Evolutionary conservation across 2,329 filamentous ascomycete genomes (phyloP), one percentile per base, ranked within the genome.

Genomic region (Colletotrichum sublineola): DNA sequence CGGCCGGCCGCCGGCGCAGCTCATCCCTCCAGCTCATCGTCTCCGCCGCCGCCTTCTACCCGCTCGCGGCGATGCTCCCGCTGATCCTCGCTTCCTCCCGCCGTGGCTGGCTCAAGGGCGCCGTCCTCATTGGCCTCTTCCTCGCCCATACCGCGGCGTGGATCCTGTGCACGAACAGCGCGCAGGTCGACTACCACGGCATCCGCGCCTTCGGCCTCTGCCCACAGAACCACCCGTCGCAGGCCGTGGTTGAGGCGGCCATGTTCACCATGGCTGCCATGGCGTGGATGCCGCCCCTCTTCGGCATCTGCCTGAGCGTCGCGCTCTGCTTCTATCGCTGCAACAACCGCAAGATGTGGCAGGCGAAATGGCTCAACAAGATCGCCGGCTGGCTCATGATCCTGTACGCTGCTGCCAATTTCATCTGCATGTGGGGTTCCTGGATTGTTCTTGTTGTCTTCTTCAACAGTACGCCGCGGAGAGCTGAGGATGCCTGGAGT

Each of bases 241-340:
- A 58, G 12, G 40, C n/a, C 11, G 57, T 29, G 18, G 36, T 74
- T 33, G 11, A 29, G 33, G 72, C 65, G 24, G 57, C 57, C 29
- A 68, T 74, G 55, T 73, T 74, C 18, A 72, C 61, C 48, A 69
- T 65, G 63, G 65, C 72, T 1, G 72, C 63, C 15, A 73, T 69
- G 69, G 40, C 69, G 3, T 73, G 72, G 65, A 74, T 74, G 56
- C 69, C 69, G 12, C 72, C 69, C 5, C 69, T 74, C 7, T 74
- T 74, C 33, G 72, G 72, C 1, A 5, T 74, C n/a, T 73, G 69
- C n/a, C 33, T 63, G 4, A 38, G 60, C 18, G 40, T 74, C 31
- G 53, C 66, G 36, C 69, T 74, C 29, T 73, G 64, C 64, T 69
- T 73, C 40, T 72, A 68, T n/a, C 50, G 69, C 29, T 63, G 73